Evolutionary conservation across 2,329 filamentous ascomycete species (phyloP), one percentile per base, ranked within the genome.

Genomic region (Samsoniella hepiali): DNA sequence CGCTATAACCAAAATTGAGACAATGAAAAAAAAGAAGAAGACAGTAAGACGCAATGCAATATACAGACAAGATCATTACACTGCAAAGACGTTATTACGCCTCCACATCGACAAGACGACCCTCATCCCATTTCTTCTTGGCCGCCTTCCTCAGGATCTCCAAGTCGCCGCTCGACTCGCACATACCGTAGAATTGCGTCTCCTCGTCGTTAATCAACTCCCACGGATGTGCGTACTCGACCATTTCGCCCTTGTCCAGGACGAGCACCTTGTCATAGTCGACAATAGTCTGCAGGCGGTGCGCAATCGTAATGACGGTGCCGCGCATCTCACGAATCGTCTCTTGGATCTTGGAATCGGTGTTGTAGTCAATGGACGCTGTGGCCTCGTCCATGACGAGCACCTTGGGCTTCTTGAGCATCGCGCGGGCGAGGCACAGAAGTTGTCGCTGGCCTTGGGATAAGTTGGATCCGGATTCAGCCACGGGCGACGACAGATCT

Each of bases 371-470:
- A 72, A 99, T 98, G 0, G 91, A 96, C 0, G 95, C 95, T 0
- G 95, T 99, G 0, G 95, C 95, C 80, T 99, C 95, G 76, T 99
- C 95, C 95, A 99, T 98, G 72, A 99, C 89, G n/a, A 99, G 82
- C 1, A 99, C 93, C 67, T 91, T 93, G 0, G 95, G 93, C 40
- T 87, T 86, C 77, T 96, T 97, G 67, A 99, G 88, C 68, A 99
- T 86, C 0, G 95, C 95, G 62, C 95, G 89, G 0, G 94, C 95
- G 10, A 99, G 86, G 73, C 95, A 99, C 63, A 99, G 82, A 10
- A 99, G 88, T 76, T 99, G 95, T 8, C 95, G 88, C 75, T 99
- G 95, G 54, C 95, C 95, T 76, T 99, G 95, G 0, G 94, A 98
- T 11, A 99, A 83, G 72, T 99, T 99, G 66, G 89, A 90, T 55